phyloP scores from a whole-genome alignment of 768 basidiomycete species.

The Auriscalpium orientale region DNA sequence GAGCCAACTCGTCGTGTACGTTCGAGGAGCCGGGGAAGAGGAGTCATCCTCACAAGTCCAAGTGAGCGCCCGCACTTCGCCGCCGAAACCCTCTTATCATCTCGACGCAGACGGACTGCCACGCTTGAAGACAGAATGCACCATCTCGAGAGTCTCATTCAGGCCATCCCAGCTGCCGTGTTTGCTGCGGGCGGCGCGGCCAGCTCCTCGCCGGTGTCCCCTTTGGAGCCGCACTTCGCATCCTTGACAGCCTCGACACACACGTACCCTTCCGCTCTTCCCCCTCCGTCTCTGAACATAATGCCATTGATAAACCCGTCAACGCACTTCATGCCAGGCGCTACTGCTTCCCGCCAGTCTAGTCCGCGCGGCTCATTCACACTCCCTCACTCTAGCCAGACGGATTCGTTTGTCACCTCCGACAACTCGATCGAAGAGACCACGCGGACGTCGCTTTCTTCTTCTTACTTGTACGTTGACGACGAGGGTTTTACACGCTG shows the following conservation, averaged over 20 bases:
- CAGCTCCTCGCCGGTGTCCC: conserved; percentile 26
- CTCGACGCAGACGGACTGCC: conserved; percentile 52
- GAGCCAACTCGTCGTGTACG: conserved; percentile 73
- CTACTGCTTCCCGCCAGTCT: conserved; percentile 36
- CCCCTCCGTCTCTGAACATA: conserved; percentile 71
- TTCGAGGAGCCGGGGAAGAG: conserved; percentile 86
- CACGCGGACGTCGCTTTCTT: conserved; percentile 57
- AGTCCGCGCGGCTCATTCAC: conserved; percentile 29
- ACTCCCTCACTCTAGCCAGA: too few relatives aligned
- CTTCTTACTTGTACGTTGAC: conserved; percentile 80
- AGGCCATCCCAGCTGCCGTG: conserved; percentile 76
- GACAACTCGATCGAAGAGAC: conserved; percentile 52
- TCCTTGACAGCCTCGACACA: conserved; percentile 35
- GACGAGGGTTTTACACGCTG: conserved; percentile 83
- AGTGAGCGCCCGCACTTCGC: conserved; percentile 37
- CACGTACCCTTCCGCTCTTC: conserved; percentile 47
- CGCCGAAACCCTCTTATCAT: too few relatives aligned
- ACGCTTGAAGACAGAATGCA: conserved; percentile 87
- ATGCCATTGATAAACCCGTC: conserved; percentile 79
- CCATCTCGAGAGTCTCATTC: conserved; percentile 76
- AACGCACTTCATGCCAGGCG: conserved; percentile 54
- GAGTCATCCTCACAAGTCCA: conserved; percentile 83
- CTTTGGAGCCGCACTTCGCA: conserved; percentile 23
- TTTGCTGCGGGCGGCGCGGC: conserved; percentile 52
- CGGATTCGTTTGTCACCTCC: conserved; percentile 3